Base-by-base conservation (phyloP, 2,329 filamentous ascomycete species). In the Aspergillus cejpii region DNA sequence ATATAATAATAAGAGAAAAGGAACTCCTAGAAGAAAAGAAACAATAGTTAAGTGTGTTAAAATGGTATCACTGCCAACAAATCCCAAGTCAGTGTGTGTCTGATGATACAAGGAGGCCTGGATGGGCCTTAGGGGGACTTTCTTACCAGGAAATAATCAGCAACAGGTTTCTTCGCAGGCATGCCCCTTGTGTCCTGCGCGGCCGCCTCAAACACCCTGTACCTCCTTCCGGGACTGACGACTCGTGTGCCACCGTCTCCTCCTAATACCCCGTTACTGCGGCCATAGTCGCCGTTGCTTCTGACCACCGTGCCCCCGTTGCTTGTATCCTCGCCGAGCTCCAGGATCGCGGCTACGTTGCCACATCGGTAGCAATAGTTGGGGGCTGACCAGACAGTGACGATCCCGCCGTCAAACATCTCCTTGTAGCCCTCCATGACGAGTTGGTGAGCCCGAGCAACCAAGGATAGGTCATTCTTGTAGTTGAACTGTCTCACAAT, bases 351-450 rank as follows among this genome's bases (percentile, higher is more conserved):
- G 1, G 92, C 92, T 10, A 98, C 90, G 59, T 97, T 97, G 43
- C 90, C 90, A 61, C 90, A 96, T 52, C 88, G 81, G 70, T 96
- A 96, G 71, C 90, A 96, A 74, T 96, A 96, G 66, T 96, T 96
- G 1, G 90, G 90, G 7, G 90, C 90, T 0, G 87, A 94, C 91
- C 92, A 98, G n/a, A 98, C 92, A 0, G 92, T 98, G 33, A 97
- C 92, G 52, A 98, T 96, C 38, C 83, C 87, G 11, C 83, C 85
- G 63, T 95, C 88, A 61, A 97, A 98, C 90, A 97, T 97, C 66
- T 97, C 92, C 71, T 97, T 97, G 69, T 96, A 98, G 0, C 92
- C 92, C 66, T 98, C 92, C 92, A 97, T 98, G 53, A 98, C 92
- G 17, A 98, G 81, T 67, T 98, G 92, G 64, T 98, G 92, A 1